Conservation (phyloP, 305 asterid species). For the Nicotiana rustica region DNA sequence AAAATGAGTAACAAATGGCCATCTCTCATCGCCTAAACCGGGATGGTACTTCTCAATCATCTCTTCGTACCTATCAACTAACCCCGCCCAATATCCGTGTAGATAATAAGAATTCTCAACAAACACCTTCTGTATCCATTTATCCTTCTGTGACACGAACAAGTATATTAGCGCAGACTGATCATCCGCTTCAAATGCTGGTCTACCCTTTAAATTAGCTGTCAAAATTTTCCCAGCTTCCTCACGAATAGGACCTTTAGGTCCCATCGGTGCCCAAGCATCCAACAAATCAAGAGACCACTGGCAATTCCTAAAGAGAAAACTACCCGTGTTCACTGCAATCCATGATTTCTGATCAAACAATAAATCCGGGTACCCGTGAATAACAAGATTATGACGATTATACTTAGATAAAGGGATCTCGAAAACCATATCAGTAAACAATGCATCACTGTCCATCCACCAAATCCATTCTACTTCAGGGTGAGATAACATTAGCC, state of each 20-base stretch:
- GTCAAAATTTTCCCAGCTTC: conserved; percentile 87
- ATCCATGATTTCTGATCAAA: conserved; percentile 91
- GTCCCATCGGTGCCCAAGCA: conserved; percentile 98
- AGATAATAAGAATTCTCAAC: conserved; percentile 81
- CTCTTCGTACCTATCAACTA: conserved; percentile 93
- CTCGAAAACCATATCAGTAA: conserved; percentile 89
- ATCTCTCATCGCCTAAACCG: conserved; percentile 90
- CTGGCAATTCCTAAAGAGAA: conserved; percentile 82
- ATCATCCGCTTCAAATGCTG: conserved; percentile 90
- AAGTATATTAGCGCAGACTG: conserved; percentile 90
- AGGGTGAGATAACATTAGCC: conserved; percentile 91
- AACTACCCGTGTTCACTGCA: conserved; percentile 88
- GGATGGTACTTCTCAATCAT: conserved; percentile 90
- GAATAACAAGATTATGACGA: conserved; percentile 70
- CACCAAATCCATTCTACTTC: conserved; percentile 99
- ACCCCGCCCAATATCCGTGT: conserved; percentile 92
- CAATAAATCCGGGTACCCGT: conserved; percentile 81
- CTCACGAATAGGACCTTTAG: conserved; percentile 83
- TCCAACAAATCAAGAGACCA: conserved; percentile 96
- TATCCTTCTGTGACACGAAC: conserved; percentile 64
- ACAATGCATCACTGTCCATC: conserved; percentile 98
- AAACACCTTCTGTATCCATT: conserved; percentile 77
- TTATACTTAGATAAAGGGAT: conserved; percentile 69
- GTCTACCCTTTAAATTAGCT: conserved; percentile 82
- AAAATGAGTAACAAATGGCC: conserved; percentile 97